A percentile compares a stretch with the other conserved stretches of the same genome.
Evolutionary conservation across 345 rosid species (phyloP).

Genomic region (Arabidopsis arenosa): DNA sequence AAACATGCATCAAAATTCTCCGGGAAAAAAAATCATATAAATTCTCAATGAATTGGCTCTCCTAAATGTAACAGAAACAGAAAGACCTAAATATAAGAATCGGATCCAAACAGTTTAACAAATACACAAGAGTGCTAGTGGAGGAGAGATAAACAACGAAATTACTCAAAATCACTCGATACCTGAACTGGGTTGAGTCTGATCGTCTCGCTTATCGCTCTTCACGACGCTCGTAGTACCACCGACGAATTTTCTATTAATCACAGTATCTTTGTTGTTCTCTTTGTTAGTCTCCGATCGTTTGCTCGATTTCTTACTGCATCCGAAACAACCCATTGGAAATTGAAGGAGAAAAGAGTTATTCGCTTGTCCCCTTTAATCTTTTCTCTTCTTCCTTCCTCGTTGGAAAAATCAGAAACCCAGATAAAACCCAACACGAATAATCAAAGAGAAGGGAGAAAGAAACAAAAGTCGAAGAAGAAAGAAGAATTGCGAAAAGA

Average conservation of each 20-base stretch:
- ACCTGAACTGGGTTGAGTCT: constrained; percentile 53
- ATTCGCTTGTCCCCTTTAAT: neutral
- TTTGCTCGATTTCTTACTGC: constrained; percentile 52
- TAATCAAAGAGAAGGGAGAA: neutral
- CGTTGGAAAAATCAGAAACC: constrained; percentile 15
- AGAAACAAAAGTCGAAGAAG: constrained; percentile 6
- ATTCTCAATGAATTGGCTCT: neutral
- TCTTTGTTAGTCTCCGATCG: constrained; percentile 45
- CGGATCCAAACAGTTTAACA: constrained; percentile 6
- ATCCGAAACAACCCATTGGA: constrained; percentile 72
- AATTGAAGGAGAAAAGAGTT: constrained; percentile 5
- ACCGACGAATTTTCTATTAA: constrained; percentile 9
- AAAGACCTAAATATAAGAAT: neutral
- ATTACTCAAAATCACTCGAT: neutral
- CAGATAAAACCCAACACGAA: constrained; percentile 32
- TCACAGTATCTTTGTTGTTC: constrained; percentile 33
- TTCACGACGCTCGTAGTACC: constrained; percentile 14
- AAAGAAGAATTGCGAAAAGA: constrained; percentile 42
- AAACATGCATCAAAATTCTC: constrained; percentile 41
- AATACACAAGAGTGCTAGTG: neutral
- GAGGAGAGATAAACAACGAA: neutral
- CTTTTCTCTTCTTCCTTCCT: neutral
- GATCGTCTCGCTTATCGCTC: constrained; percentile 49
- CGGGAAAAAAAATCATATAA: neutral
- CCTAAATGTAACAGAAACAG: constrained; percentile 28